These are phyloP conservation scores for Nemania sp. DNA, from an alignment of 2,329 filamentous ascomycete genomes.

Conservation along the genomic window DNA sequence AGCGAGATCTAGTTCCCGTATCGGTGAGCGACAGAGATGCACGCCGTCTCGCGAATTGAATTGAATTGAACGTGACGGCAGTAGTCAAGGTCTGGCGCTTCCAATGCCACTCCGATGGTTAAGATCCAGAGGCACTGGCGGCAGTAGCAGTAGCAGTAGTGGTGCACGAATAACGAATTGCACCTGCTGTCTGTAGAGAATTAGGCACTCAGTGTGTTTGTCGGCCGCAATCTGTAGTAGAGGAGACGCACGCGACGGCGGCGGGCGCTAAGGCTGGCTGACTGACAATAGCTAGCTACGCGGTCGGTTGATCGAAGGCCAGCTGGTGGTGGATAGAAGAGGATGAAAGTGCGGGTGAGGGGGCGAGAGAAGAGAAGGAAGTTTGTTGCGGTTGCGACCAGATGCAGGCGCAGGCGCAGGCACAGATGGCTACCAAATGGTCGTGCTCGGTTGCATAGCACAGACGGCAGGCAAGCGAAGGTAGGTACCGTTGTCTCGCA, in stretches of 20 bases:
- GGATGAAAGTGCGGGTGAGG: conserved; percentile 10
- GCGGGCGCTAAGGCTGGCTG: background rate
- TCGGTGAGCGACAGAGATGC: conserved; percentile 12
- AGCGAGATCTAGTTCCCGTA: conserved; percentile 2
- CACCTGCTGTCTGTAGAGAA: background rate
- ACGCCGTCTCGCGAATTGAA: background rate
- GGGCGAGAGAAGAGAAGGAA: conserved; percentile 12
- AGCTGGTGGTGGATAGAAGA: background rate
- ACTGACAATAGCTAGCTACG: background rate
- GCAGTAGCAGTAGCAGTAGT: too few relatives aligned
- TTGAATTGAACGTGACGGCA: too few relatives aligned
- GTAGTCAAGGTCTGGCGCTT: background rate
- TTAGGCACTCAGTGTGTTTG: conserved; percentile 4
- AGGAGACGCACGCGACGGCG: background rate
- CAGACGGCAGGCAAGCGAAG: too few relatives aligned
- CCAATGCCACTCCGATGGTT: background rate
- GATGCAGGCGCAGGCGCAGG: too few relatives aligned
- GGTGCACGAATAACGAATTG: background rate
- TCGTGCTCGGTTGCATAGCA: conserved; percentile 13
- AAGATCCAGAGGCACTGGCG: too few relatives aligned
- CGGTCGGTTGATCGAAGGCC: too few relatives aligned
- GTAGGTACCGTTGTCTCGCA: conserved; percentile 13
- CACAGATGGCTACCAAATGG: conserved; percentile 28
- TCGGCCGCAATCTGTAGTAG: background rate
- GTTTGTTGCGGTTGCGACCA: conserved; percentile 24